Evolutionary conservation across 805 yeast genomes (phyloP), one percentile per base, ranked within the genome.

Genomic region (Candida taoyuanica): DNA sequence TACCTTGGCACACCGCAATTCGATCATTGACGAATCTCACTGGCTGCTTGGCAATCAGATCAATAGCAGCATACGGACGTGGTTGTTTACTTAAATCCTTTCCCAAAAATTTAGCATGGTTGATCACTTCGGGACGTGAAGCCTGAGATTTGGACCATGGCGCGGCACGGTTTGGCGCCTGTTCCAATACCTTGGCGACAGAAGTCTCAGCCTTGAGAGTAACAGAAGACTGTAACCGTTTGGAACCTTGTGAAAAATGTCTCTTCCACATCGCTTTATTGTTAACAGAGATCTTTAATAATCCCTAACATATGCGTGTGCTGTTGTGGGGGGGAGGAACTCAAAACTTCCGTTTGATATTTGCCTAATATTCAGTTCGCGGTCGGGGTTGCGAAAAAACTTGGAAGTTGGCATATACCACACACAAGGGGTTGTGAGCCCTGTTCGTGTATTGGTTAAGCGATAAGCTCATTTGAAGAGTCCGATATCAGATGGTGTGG

Each of bases 1-100:
- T 80, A 28, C 95, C 95, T 52, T 83, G 85, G 59, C 95, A 86
- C 14, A 81, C 91, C 1, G 95, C 95, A 36, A 78, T 61, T 52
- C 77, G 71, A 23, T 67, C 72, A 28, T 63, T 53, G 43, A 85
- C 65, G 55, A 73, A 82, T 49, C 76, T 67, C 29, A 85, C 65
- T 3, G 95, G 95, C 55, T 78, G 78, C 55, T 80, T 65, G 23
- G 82, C 80, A 50, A 86, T 83, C 60, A 86, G 71, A 31, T 86
- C 93, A 54, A 86, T 86, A 39, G 94, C 95, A 29, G 94, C 85
- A 45, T 77, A 76, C 6, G 95, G 87, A 52, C 71, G 73, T 39
- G 95, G 95, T 64, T 85, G 93, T 31, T 64, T 56, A 5, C 64
- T 62, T 40, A 85, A 65, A 54, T 85, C 87, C 46, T 66, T 74